Evolutionary conservation across 768 basidiomycete genomes (phyloP).

Genomic region (Collybia nuda): DNA sequence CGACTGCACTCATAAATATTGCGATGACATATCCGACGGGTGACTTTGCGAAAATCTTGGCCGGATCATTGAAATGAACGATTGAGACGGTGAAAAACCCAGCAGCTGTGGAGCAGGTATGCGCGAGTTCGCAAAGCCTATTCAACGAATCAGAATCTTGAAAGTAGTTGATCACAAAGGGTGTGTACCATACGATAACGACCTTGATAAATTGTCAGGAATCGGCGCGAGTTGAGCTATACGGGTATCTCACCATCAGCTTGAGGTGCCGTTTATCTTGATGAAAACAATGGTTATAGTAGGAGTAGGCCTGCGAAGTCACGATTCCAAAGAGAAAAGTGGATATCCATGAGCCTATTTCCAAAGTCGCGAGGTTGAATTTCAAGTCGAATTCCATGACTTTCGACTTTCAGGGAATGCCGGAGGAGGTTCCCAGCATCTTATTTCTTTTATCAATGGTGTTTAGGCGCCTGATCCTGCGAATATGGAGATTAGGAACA

Average conservation of each 20-base stretch:
- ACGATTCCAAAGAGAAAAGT: conserved; percentile 1
- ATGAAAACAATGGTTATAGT: background rate
- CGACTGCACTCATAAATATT: background rate
- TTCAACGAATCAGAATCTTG: background rate
- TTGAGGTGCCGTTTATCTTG: background rate
- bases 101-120: background rate
- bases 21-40: background rate
- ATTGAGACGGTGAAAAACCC: background rate
- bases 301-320: background rate
- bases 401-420: too few species aligned
- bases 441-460: too few species aligned
- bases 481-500: too few species aligned
- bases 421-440: too few species aligned
- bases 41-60: background rate
- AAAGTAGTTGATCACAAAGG: background rate
- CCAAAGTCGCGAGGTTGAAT: background rate
- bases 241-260: background rate
- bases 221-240: background rate
- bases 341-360: background rate
- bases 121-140: background rate
- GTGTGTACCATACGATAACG: background rate
- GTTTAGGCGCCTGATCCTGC: too few species aligned
- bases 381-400: background rate
- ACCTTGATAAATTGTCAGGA: background rate
- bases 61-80: background rate